A percentile compares a stretch with the other conserved stretches of the same genome.
Conservation (phyloP, 768 basidiomycete genomes). For the Lactarius indigo region DNA sequence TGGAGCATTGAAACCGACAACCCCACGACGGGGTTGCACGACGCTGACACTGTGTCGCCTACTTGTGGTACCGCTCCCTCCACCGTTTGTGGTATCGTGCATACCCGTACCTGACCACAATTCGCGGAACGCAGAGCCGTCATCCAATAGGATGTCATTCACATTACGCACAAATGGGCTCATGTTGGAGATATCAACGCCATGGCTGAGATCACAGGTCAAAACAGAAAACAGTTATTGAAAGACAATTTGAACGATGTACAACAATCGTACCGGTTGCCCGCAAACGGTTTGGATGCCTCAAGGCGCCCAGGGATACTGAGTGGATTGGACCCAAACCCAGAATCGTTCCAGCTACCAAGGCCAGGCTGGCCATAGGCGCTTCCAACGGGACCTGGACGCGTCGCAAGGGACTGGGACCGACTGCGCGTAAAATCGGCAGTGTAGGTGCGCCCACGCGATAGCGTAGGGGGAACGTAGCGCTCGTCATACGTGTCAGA, state of each 20-base stretch:
- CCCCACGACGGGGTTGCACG: constrained; percentile 67
- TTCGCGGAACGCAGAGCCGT: constrained; percentile 67
- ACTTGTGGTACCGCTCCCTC: constrained; percentile 78
- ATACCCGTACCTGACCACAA: constrained; percentile 72
- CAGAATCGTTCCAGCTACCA: constrained; percentile 57
- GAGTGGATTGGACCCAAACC: constrained; percentile 50
- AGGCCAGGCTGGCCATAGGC: constrained; percentile 40
- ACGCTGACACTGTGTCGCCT: constrained; percentile 80
- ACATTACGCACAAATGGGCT: constrained; percentile 85
- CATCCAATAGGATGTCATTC: constrained; percentile 70
- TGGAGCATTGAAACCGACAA: constrained; percentile 67
- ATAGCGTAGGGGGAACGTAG: constrained; percentile 41
- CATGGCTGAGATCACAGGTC: constrained; percentile 43
- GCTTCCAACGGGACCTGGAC: constrained; percentile 52
- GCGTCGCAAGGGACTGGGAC: constrained; percentile 68
- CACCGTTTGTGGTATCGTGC: constrained; percentile 59
- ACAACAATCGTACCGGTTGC: constrained; percentile 62
- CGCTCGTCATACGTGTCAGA: constrained; percentile 50
- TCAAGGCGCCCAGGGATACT: constrained; percentile 56
- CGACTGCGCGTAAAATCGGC: constrained; percentile 68
- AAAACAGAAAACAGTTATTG: constrained; percentile 49
- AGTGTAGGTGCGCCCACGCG: constrained; percentile 56
- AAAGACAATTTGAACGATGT: constrained; percentile 53
- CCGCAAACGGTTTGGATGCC: constrained; percentile 53
- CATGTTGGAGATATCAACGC: constrained; percentile 68